Evolutionary conservation across 352 stramenopile genomes (phyloP).

Genomic region (Phytopythium montanum): DNA sequence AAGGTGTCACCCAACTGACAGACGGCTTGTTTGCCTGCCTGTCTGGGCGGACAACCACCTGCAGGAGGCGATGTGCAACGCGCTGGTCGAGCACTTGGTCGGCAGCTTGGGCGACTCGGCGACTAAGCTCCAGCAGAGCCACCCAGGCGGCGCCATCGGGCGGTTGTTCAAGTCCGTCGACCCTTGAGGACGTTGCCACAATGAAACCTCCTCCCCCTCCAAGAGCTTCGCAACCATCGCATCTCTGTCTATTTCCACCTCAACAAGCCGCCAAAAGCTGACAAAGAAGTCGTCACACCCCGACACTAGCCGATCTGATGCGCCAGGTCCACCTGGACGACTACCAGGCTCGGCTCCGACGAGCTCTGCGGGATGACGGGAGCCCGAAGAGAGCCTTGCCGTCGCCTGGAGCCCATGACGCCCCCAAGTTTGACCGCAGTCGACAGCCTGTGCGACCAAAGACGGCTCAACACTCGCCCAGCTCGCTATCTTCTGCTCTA

Average conservation of each 20-base stretch:
- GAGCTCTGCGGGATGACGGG: not conserved
- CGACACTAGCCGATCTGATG: not conserved
- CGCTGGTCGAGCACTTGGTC: slow-evolving; percentile 61
- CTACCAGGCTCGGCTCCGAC: slow-evolving; percentile 1
- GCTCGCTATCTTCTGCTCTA: not conserved
- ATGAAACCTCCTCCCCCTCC: not conserved
- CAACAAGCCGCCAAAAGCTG: not conserved
- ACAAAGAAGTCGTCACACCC: not conserved
- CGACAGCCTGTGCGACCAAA: not conserved
- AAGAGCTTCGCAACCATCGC: not conserved
- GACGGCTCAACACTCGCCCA: not conserved
- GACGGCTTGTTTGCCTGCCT: not conserved
- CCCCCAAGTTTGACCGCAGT: not conserved
- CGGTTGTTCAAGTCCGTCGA: not conserved
- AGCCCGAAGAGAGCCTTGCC: not conserved
- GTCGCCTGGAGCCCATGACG: not conserved
- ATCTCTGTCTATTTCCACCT: not conserved
- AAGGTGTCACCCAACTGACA: not conserved
- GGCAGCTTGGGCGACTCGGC: slow-evolving; percentile 23
- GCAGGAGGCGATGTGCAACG: slow-evolving; percentile 74
- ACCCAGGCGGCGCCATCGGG: slow-evolving; percentile 73
- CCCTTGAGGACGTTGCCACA: not conserved
- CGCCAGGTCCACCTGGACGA: not conserved
- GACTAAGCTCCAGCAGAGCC: slow-evolving; percentile 42
- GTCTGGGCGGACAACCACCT: not conserved